phyloP scores from a whole-genome alignment of 805 yeast genomes.

The Wickerhamomyces pijperi region DNA sequence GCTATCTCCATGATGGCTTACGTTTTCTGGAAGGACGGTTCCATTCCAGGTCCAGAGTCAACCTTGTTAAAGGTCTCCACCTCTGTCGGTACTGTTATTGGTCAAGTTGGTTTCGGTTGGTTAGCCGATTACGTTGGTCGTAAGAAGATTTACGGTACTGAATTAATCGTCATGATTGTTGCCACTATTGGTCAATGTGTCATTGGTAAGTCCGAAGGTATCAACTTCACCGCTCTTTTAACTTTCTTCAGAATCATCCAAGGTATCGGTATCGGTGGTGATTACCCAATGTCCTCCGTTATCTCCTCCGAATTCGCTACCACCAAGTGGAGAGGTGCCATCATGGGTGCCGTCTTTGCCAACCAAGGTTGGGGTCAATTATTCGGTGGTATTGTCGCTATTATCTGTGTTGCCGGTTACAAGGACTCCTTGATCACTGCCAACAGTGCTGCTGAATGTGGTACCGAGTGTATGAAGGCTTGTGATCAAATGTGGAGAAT shows the following conservation, averaged over 20 bases:
- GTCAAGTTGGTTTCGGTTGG: constrained; percentile 78
- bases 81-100: constrained; percentile 88
- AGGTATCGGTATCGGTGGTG: constrained; percentile 98
- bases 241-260: constrained; percentile 71
- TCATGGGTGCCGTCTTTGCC: constrained; percentile 92
- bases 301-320: constrained; percentile 88
- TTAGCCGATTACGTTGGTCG: constrained; percentile 78
- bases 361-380: constrained; percentile 97
- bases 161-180: constrained; percentile 71
- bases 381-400: constrained; percentile 74
- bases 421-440: constrained; percentile 48
- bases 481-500: constrained; percentile 95
- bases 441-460: constrained; percentile 48
- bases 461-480: constrained; percentile 56
- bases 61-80: constrained; percentile 81
- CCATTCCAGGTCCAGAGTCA: constrained; percentile 57
- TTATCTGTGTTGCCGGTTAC: constrained; percentile 68
- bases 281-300: constrained; percentile 88
- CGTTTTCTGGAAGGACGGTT: constrained; percentile 55
- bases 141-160: constrained; percentile 79
- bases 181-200: constrained; percentile 74
- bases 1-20: constrained; percentile 70
- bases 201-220: constrained; percentile 60
- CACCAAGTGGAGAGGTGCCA: constrained; percentile 96
- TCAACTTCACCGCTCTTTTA: constrained; percentile 64